Percentiles rank a stretch among this genome's conserved stretches.
These are phyloP conservation scores for Xenoacremonium recifei DNA, from an alignment of 2,329 filamentous ascomycete species.

Conservation along the genomic window DNA sequence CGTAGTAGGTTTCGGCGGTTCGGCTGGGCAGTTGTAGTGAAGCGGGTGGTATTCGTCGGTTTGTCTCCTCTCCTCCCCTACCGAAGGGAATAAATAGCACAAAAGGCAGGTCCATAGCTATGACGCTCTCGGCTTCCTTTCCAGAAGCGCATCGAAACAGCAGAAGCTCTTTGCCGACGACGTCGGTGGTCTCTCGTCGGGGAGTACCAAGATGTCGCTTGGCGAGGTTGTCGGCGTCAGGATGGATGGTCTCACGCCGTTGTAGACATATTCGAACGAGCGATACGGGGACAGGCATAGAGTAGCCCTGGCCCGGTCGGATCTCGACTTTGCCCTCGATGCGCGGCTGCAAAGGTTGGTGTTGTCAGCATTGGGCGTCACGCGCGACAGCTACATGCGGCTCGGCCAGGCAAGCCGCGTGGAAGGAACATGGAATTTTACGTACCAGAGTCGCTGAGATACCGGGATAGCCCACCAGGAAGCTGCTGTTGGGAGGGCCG, in stretches of 20 bases:
- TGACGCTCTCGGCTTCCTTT: conserved; percentile 81
- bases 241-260: conserved; percentile 93
- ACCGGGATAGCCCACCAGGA: conserved; percentile 93
- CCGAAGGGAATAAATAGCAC: conserved; percentile 97
- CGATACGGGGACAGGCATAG: conserved; percentile 86
- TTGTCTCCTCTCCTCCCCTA: conserved; percentile 84
- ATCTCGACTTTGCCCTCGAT: conserved; percentile 99
- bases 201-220: conserved; percentile 90
- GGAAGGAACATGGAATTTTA: conserved; percentile 27
- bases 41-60: conserved; percentile 85
- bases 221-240: conserved; percentile 88
- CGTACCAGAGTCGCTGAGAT: conserved; percentile 95
- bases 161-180: conserved; percentile 94
- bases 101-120: conserved; percentile 96
- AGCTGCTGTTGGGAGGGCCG: conserved; percentile 94
- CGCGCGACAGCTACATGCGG: conserved; percentile 9
- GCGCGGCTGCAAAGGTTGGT: conserved; percentile 63
- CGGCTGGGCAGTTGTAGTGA: conserved; percentile 87
- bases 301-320: conserved; percentile 78
- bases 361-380: conserved; percentile 14
- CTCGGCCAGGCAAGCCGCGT: conserved; percentile 11
- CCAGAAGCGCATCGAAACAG: conserved; percentile 84
- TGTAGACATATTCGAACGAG: conserved; percentile 93
- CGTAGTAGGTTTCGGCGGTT: conserved; percentile 96
- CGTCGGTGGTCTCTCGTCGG: conserved; percentile 84